Conservation (phyloP, 2,329 filamentous ascomycete species). For the Aspergillus brasiliensis region DNA sequence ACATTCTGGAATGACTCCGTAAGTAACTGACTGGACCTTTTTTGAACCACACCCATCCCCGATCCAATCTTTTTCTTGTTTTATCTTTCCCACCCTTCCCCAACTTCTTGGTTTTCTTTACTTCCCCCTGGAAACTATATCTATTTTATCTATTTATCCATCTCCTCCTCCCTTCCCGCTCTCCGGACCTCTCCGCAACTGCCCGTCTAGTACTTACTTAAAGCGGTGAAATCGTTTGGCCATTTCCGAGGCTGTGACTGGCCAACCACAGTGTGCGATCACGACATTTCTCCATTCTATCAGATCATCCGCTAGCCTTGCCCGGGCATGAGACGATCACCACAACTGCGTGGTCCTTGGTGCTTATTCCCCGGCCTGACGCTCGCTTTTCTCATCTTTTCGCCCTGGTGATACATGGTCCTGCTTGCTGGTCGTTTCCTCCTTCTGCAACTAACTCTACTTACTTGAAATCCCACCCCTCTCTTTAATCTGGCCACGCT, state of each 20-base stretch:
- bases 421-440: conserved; percentile 11
- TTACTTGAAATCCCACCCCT: background rate
- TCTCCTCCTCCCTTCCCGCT: background rate
- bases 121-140: background rate
- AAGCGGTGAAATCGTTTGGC: conserved; percentile 25
- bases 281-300: conserved; percentile 49
- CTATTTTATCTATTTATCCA: background rate
- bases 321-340: conserved; percentile 27
- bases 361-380: conserved; percentile 11
- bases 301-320: conserved; percentile 41
- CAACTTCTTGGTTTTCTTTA: background rate
- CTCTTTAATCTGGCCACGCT: conserved; percentile 8
- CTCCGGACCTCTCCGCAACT: background rate
- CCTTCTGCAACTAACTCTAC: conserved; percentile 10
- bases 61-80: background rate
- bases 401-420: conserved; percentile 12
- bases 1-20: background rate
- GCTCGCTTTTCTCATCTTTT: conserved; percentile 12
- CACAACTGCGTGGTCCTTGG: conserved; percentile 10
- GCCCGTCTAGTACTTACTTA: background rate
- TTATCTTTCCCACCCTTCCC: background rate
- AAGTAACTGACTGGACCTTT: background rate
- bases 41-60: background rate
- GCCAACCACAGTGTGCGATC: conserved; percentile 38
- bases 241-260: conserved; percentile 19